Conservation (phyloP, 1,284 basidiomycete genomes). For the Coriolopsis trogii region DNA sequence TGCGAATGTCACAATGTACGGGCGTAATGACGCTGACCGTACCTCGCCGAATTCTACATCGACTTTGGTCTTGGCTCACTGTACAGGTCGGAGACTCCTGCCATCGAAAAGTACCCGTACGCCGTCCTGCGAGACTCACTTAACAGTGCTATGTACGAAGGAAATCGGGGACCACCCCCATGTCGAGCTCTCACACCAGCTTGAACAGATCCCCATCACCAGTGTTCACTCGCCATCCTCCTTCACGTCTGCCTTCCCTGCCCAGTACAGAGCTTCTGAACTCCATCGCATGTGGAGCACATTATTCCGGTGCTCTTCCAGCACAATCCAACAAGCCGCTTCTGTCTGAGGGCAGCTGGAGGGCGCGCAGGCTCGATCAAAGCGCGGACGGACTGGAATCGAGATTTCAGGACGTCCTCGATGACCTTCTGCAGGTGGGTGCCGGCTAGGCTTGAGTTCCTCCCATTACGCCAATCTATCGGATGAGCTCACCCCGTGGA, state of each 20-base stretch:
- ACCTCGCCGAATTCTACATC: no score
- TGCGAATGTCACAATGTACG: no score
- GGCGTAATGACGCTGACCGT: no score
- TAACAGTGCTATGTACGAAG: neutral
- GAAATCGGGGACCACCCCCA: no score
- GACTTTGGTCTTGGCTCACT: no score
- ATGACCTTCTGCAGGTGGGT: conserved; percentile 54
- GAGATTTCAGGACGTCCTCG: conserved; percentile 36
- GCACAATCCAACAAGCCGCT: conserved; percentile 1
- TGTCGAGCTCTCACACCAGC: no score
- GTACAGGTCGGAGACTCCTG: no score
- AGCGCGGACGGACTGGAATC: conserved; percentile 20
- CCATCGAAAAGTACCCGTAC: no score
- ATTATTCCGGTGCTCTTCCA: conserved; percentile 49
- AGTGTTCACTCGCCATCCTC: conserved; percentile 41
- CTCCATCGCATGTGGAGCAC: conserved; percentile 59
- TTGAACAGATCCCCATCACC: conserved; percentile 16
- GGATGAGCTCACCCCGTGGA: neutral
- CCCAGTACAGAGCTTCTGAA: conserved; percentile 55
- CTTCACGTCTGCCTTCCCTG: conserved; percentile 37
- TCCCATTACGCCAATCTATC: no score
- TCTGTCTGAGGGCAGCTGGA: conserved; percentile 18
- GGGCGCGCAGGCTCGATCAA: conserved; percentile 22
- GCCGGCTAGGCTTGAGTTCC: no score
- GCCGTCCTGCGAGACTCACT: no score